phyloP scores from a whole-genome alignment of 805 yeast species.

The Nakazawaea sp. region DNA sequence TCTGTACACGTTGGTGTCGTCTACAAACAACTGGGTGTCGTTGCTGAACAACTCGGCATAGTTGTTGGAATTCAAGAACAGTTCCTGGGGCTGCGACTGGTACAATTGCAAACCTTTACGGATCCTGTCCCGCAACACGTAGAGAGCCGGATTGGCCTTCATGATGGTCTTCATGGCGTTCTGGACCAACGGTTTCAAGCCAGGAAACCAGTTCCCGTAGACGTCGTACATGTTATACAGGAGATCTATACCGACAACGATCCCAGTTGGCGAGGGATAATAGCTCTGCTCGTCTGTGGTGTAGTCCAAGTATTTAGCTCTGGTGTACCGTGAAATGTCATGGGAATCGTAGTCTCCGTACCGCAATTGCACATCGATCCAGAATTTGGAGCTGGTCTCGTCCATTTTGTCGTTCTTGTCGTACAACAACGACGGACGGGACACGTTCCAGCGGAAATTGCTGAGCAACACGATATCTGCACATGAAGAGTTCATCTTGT shows the following conservation, averaged over 20 bases:
- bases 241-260: constrained; percentile 83
- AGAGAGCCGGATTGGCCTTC: constrained; percentile 91
- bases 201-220: constrained; percentile 97
- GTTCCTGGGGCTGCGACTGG: constrained; percentile 90
- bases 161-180: constrained; percentile 89
- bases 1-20: constrained; percentile 90
- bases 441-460: constrained; percentile 74
- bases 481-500: constrained; percentile 92
- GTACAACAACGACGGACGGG: constrained; percentile 72
- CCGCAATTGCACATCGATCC: constrained; percentile 93
- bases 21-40: constrained; percentile 81
- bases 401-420: constrained; percentile 61
- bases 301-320: constrained; percentile 90
- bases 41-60: constrained; percentile 84
- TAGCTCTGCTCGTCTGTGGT: constrained; percentile 79
- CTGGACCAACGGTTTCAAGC: constrained; percentile 82
- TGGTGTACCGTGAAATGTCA: constrained; percentile 87
- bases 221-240: constrained; percentile 96
- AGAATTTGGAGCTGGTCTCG: constrained; percentile 60
- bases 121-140: constrained; percentile 86
- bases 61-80: constrained; percentile 81
- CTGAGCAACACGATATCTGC: constrained; percentile 84
- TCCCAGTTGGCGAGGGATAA: constrained; percentile 92
- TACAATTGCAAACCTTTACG: constrained; percentile 90
- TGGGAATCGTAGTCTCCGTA: constrained; percentile 98